Evolutionary conservation across 2,329 filamentous ascomycete species (phyloP).

Genomic region (Cladosporium velox): DNA sequence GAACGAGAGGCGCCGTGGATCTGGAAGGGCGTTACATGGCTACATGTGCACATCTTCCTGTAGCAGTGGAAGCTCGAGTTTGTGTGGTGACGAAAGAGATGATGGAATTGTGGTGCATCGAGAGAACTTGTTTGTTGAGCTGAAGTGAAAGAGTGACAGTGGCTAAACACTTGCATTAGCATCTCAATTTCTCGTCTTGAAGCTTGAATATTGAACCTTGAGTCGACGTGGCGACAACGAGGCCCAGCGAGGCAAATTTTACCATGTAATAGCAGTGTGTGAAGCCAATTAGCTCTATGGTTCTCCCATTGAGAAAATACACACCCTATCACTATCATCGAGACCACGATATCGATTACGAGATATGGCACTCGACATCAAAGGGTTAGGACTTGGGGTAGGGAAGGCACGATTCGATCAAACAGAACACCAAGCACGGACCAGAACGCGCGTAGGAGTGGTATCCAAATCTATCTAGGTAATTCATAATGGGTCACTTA

Average conservation of each 20-base stretch:
- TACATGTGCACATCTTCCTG: not conserved
- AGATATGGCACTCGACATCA: not conserved
- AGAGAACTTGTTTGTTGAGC: not conserved
- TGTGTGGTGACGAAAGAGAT: not conserved
- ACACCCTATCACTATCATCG: not conserved
- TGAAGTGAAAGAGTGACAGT: too few relatives aligned
- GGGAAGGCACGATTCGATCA: not conserved
- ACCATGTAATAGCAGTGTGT: not conserved
- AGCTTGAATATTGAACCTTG: too few relatives aligned
- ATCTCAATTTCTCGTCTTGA: too few relatives aligned
- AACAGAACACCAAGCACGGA: not conserved
- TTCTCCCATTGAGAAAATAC: not conserved
- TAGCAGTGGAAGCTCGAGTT: not conserved
- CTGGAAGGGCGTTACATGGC: not conserved
- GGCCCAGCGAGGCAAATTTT: not conserved
- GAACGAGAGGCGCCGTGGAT: not conserved
- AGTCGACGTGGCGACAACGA: not conserved
- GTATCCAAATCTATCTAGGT: too few relatives aligned
- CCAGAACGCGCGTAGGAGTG: not conserved
- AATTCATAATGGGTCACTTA: not conserved
- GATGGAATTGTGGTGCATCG: not conserved
- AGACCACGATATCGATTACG: not conserved
- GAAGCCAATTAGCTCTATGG: not conserved
- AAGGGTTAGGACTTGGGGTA: not conserved
- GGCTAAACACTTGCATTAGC: too few relatives aligned